Conservation (phyloP, 306 rosid species). For the Castanea sativa region DNA sequence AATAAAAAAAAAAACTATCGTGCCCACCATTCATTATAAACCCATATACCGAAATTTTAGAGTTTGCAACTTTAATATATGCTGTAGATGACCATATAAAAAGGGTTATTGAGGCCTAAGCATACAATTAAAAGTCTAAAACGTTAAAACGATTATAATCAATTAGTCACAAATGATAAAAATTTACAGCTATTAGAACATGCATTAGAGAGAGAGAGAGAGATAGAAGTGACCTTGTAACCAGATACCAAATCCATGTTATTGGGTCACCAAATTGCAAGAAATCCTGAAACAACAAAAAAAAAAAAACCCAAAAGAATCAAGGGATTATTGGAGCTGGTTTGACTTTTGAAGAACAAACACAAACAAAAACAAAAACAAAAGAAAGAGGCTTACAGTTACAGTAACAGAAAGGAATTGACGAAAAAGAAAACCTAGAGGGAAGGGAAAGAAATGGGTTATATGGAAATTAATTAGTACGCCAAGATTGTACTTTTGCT, state of each 20-base stretch:
- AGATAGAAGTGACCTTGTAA: slow-evolving; percentile 60
- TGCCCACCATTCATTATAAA: not conserved
- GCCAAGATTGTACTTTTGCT: too few relatives aligned
- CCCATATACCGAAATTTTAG: not conserved
- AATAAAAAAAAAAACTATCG: not conserved
- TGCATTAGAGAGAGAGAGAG: slow-evolving; percentile 1
- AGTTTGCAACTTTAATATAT: not conserved
- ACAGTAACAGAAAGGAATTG: too few relatives aligned
- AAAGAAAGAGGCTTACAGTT: not conserved
- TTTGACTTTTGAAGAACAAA: too few relatives aligned
- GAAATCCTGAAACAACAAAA: slow-evolving; percentile 20
- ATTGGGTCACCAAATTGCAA: slow-evolving; percentile 24
- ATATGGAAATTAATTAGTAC: too few relatives aligned
- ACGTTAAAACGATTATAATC: not conserved
- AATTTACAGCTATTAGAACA: not conserved
- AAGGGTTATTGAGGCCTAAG: not conserved
- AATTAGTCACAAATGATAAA: not conserved
- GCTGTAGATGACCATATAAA: not conserved
- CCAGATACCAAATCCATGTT: slow-evolving; percentile 94
- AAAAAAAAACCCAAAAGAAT: not conserved
- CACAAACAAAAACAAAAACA: not conserved
- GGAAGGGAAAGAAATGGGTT: not conserved
- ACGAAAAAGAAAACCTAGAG: not conserved
- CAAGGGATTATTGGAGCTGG: not conserved
- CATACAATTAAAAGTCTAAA: not conserved